Percentiles rank a stretch among this genome's conserved stretches.
These are phyloP conservation scores for Pezicula carpinea DNA, from an alignment of 2,329 filamentous ascomycete species.

Conservation along the genomic window DNA sequence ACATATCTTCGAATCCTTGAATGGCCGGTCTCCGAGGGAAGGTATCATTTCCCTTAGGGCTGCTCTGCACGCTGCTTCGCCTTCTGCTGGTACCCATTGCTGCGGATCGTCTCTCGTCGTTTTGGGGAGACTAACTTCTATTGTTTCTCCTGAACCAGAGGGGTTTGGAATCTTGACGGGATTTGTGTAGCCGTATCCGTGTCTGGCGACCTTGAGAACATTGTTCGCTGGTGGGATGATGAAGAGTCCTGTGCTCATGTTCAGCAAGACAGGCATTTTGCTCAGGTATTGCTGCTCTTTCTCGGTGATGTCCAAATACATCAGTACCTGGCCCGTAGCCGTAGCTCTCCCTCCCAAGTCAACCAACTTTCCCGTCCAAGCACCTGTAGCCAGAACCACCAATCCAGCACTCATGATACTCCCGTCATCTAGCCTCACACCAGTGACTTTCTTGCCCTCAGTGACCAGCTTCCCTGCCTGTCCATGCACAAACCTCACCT, in stretches of 20 bases:
- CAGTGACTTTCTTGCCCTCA: constrained; percentile 39
- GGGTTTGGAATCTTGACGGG: constrained; percentile 26
- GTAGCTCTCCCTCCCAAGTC: constrained; percentile 72
- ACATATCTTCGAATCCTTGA: constrained; percentile 48
- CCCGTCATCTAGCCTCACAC: constrained; percentile 51
- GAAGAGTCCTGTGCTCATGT: constrained; percentile 68
- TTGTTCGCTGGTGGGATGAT: constrained; percentile 61
- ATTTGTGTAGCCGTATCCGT: constrained; percentile 53
- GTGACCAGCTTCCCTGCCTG: constrained; percentile 23
- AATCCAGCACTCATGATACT: constrained; percentile 59
- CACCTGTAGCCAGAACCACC: constrained; percentile 77
- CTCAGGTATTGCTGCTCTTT: constrained; percentile 63
- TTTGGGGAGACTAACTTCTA: constrained; percentile 14
- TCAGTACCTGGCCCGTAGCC: constrained; percentile 78
- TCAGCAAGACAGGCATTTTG: constrained; percentile 67
- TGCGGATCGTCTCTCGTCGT: constrained; percentile 17
- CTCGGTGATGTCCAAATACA: constrained; percentile 69
- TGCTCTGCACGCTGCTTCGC: constrained; percentile 14
- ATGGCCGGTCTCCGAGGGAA: constrained; percentile 45
- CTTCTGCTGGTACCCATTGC: constrained; percentile 19
- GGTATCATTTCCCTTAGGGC: constrained; percentile 43
- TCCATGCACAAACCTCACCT: constrained; percentile 49
- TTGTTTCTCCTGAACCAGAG: neutral
- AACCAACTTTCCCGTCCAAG: constrained; percentile 77
- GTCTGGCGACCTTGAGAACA: constrained; percentile 55